Conservation (phyloP, 176 grass and related monocot genomes). For the Saccharum officinarum region DNA sequence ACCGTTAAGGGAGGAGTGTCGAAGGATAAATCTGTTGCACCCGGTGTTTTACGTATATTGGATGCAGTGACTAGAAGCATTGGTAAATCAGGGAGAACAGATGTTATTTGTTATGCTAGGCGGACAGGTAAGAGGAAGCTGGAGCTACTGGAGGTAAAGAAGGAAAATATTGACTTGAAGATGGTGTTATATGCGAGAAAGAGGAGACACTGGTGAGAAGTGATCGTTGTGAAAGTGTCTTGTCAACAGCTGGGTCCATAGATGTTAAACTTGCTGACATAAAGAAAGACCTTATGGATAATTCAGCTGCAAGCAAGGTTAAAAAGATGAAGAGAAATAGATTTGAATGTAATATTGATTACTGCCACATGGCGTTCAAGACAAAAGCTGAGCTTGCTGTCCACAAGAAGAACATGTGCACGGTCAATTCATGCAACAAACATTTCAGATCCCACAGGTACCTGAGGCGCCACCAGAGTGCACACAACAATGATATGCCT, state of each 20-base stretch:
- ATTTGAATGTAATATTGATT: constrained; percentile 58
- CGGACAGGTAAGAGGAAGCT: constrained; percentile 58
- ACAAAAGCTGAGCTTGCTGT: constrained; percentile 55
- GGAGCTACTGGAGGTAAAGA: constrained; percentile 26
- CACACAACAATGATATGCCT: constrained; percentile 66
- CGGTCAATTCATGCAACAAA: constrained; percentile 55
- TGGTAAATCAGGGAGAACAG: constrained; percentile 48
- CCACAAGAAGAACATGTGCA: constrained; percentile 73
- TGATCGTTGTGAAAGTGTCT: constrained; percentile 41
- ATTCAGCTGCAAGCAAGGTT: constrained; percentile 35
- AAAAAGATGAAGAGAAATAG: constrained; percentile 33
- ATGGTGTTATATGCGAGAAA: constrained; percentile 25
- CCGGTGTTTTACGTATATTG: constrained; percentile 30
- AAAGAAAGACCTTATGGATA: constrained; percentile 46
- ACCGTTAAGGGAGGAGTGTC: background rate
- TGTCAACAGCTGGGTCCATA: constrained; percentile 38
- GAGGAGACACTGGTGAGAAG: constrained; percentile 17
- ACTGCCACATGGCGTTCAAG: constrained; percentile 54
- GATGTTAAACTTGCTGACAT: constrained; percentile 48
- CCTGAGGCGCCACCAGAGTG: constrained; percentile 58
- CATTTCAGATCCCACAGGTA: constrained; percentile 70
- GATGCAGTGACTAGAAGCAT: constrained; percentile 42
- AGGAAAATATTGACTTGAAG: constrained; percentile 28
- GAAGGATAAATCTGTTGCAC: constrained; percentile 32
- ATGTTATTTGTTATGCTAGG: constrained; percentile 79